A percentile compares a stretch with the other conserved stretches of the same genome.
These are phyloP conservation scores for Fusarium heterosporum DNA, from an alignment of 2,329 filamentous ascomycete species.

Conservation along the genomic window DNA sequence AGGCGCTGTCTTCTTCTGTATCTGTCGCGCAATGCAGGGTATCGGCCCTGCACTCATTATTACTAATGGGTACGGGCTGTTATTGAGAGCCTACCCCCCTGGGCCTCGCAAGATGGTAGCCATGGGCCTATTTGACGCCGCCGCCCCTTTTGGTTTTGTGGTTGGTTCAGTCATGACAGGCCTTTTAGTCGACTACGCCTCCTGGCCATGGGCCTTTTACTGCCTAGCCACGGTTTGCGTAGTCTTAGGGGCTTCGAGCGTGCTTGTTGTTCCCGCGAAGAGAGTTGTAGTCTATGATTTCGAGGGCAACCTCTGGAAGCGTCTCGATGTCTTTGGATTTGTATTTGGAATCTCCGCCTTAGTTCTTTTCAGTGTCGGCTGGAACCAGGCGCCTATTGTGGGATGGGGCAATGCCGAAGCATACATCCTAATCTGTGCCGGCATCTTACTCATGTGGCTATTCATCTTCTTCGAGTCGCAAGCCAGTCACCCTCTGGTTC, in stretches of 20 bases:
- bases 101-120: conserved; percentile 41
- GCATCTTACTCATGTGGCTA: conserved; percentile 27
- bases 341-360: conserved; percentile 30
- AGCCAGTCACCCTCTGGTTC: conserved; percentile 42
- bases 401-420: conserved; percentile 31
- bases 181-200: conserved; percentile 39
- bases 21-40: conserved; percentile 45
- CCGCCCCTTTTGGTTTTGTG: conserved; percentile 42
- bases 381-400: conserved; percentile 42
- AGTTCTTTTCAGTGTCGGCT: conserved; percentile 42
- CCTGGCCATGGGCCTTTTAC: conserved; percentile 46
- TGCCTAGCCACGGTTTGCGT: conserved; percentile 37
- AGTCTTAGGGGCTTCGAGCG: conserved; percentile 36
- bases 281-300: conserved; percentile 40
- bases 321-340: conserved; percentile 37
- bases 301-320: conserved; percentile 44
- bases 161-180: conserved; percentile 44
- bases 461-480: conserved; percentile 36
- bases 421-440: conserved; percentile 40
- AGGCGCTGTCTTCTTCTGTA: conserved; percentile 40
- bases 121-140: conserved; percentile 43
- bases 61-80: conserved; percentile 42
- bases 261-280: conserved; percentile 39
- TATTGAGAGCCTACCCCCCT: conserved; percentile 44
- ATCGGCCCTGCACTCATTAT: conserved; percentile 41